These are phyloP conservation scores for Salvia miltiorrhiza DNA, from an alignment of 257 asterid species.

Conservation along the genomic window DNA sequence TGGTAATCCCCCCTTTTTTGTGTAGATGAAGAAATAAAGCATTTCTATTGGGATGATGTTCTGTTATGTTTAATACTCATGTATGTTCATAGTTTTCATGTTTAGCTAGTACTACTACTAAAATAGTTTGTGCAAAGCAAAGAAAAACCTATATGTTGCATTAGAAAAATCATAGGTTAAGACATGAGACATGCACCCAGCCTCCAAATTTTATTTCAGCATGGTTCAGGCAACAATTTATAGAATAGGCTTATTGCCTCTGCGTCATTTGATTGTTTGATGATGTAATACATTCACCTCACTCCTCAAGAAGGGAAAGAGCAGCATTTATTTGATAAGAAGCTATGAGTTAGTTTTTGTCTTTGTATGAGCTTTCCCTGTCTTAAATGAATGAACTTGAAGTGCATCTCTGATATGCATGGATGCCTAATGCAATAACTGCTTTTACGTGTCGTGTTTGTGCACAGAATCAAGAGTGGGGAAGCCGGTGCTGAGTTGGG, in stretches of 20 bases:
- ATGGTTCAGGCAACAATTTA: background rate
- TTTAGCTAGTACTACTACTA: background rate
- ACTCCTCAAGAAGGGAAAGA: background rate
- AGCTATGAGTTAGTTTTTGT: background rate
- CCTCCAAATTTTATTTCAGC: background rate
- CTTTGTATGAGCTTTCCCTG: background rate
- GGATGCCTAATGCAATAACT: background rate
- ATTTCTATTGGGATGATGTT: background rate
- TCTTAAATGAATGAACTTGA: background rate
- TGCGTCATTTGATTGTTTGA: background rate
- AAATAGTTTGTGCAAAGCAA: background rate
- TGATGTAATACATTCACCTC: background rate
- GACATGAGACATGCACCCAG: no score
- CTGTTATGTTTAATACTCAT: background rate
- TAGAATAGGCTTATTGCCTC: background rate
- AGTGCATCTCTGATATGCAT: constrained; percentile 6
- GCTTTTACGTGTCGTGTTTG: background rate
- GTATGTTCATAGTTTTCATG: background rate
- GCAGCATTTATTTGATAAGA: background rate
- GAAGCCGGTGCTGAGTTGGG: constrained; percentile 86
- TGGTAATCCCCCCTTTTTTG: constrained; percentile 36
- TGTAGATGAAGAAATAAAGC: background rate
- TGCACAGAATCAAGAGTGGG: constrained; percentile 78
- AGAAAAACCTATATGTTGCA: background rate
- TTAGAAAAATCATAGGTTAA: no score